These are phyloP conservation scores for Yarrowia hollandica DNA, from an alignment of 805 yeast genomes.

Conservation along the genomic window DNA sequence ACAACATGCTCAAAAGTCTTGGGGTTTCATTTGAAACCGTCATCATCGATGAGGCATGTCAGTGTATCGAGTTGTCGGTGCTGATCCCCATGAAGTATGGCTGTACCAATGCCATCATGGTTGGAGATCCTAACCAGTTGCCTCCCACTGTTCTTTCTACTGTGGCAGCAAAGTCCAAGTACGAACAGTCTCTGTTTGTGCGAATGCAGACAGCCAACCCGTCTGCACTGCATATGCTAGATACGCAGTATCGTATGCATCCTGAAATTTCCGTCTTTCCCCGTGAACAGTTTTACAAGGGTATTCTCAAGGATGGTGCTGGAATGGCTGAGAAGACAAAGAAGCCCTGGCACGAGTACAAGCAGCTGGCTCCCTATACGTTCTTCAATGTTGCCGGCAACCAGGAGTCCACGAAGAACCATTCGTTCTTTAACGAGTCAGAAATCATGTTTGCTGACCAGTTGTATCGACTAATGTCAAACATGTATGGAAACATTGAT, in stretches of 20 bases:
- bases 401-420: conserved; percentile 61
- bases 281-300: conserved; percentile 74
- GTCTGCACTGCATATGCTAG: conserved; percentile 65
- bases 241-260: conserved; percentile 97
- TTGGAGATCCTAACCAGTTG: conserved; percentile 96
- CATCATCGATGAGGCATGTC: conserved; percentile 96
- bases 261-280: conserved; percentile 89
- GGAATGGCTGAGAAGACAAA: conserved; percentile 59
- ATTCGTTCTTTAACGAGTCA: conserved; percentile 65
- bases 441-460: conserved; percentile 78
- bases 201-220: conserved; percentile 76
- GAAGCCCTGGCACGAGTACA: conserved; percentile 70
- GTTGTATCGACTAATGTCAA: conserved; percentile 55
- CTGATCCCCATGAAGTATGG: conserved; percentile 92
- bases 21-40: conserved; percentile 84
- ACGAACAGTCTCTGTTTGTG: conserved; percentile 91
- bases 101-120: conserved; percentile 87
- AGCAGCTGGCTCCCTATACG: conserved; percentile 67
- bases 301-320: conserved; percentile 73
- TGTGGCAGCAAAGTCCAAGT: conserved; percentile 73
- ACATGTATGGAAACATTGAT: conserved; percentile 44
- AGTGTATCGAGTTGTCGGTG: conserved; percentile 89
- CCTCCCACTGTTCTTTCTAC: conserved; percentile 96
- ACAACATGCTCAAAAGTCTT: conserved; percentile 73
- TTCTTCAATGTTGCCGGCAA: conserved; percentile 69